These are phyloP conservation scores for Veloboletus limbatus DNA, from an alignment of 1,284 basidiomycete genomes.

Conservation along the genomic window DNA sequence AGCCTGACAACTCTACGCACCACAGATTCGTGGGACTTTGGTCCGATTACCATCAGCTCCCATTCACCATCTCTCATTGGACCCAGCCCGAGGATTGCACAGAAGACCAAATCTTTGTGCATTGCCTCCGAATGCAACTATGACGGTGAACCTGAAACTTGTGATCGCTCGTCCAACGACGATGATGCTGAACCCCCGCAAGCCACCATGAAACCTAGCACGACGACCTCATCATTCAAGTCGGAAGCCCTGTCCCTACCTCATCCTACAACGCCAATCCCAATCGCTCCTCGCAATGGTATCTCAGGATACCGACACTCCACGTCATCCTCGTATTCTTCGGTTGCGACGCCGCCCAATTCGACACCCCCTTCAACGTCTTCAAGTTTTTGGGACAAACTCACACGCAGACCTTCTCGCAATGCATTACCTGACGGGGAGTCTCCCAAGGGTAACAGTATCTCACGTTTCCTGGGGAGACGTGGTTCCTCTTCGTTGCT, in stretches of 20 bases:
- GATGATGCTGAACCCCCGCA: not conserved
- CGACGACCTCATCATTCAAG: not conserved
- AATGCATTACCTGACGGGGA: conserved; percentile 15
- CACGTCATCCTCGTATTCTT: conserved; percentile 11
- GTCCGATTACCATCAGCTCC: conserved; percentile 13
- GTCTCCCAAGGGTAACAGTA: conserved; percentile 11
- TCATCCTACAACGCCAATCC: conserved; percentile 6
- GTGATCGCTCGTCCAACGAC: conserved; percentile 2
- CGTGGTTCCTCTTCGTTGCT: conserved; percentile 10
- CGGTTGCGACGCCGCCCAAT: not conserved
- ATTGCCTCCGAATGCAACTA: conserved; percentile 4
- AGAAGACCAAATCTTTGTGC: conserved; percentile 5
- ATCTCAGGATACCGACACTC: not conserved
- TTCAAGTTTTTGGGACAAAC: conserved; percentile 26
- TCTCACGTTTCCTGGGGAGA: conserved; percentile 23
- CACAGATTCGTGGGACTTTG: conserved; percentile 34
- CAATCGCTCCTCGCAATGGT: conserved; percentile 2
- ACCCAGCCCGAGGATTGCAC: conserved; percentile 3
- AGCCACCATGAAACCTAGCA: not conserved
- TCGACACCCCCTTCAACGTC: conserved; percentile 8
- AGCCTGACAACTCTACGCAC: conserved; percentile 21
- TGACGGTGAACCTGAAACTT: conserved; percentile 9
- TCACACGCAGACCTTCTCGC: conserved; percentile 21
- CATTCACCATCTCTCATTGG: conserved; percentile 9
- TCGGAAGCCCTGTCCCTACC: not conserved